phyloP scores from a whole-genome alignment of 345 rosid genomes.

The Toxicodendron radicans region DNA sequence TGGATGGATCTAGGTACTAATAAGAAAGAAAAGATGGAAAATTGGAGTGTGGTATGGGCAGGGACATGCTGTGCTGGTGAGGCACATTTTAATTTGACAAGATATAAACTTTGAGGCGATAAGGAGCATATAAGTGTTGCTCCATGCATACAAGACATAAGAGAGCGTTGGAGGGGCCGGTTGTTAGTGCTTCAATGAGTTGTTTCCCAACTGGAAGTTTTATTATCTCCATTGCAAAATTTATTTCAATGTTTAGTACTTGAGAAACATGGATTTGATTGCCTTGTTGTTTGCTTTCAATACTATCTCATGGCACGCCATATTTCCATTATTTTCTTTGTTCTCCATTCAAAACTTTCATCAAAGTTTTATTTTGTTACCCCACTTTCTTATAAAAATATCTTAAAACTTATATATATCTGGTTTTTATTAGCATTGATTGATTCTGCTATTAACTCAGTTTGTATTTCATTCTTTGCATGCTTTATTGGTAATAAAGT shows the following conservation, averaged over 20 bases:
- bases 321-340: slow-evolving; percentile 2
- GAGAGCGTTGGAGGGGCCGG: slow-evolving; percentile 32
- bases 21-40: too few species aligned
- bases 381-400: not conserved
- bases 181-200: slow-evolving; percentile 44
- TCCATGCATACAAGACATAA: slow-evolving; percentile 26
- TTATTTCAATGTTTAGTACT: slow-evolving; percentile 36
- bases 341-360: slow-evolving; percentile 6
- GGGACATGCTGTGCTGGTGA: slow-evolving; percentile 57
- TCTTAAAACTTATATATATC: too few species aligned
- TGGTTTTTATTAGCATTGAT: too few species aligned
- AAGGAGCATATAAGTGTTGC: slow-evolving; percentile 20
- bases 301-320: slow-evolving; percentile 15
- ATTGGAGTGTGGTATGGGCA: slow-evolving; percentile 30
- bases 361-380: not conserved
- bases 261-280: slow-evolving; percentile 60
- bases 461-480: too few species aligned
- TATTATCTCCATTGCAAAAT: slow-evolving; percentile 14
- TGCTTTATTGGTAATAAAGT: too few species aligned
- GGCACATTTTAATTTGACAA: slow-evolving; percentile 24
- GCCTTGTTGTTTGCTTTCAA: slow-evolving; percentile 36
- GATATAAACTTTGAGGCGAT: slow-evolving; percentile 25
- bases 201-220: slow-evolving; percentile 49
- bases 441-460: too few species aligned
- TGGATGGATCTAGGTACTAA: too few species aligned